Percentiles rank a stretch among this genome's conserved stretches.
Conservation (phyloP, 495 filamentous ascomycete species). For the Massariosphaeria phaeospora region DNA sequence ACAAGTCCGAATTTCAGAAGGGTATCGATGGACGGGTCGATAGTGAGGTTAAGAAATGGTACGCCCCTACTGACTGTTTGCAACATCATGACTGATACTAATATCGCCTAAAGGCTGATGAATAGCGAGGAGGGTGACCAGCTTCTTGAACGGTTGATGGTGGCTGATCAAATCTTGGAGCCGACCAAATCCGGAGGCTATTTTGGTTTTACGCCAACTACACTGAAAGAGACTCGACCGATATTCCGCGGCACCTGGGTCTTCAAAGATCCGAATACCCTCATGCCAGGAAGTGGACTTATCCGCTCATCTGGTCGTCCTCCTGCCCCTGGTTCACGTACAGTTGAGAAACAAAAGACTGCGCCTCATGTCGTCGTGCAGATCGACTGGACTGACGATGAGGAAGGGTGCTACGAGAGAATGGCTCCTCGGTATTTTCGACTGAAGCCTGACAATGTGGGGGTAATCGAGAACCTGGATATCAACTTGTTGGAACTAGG, state of each 20-base stretch:
- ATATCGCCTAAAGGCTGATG: neutral
- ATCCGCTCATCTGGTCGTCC: neutral
- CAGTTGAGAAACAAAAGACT: neutral
- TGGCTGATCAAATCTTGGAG: slow-evolving; percentile 11
- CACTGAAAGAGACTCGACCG: slow-evolving; percentile 11
- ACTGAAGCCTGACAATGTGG: slow-evolving; percentile 1
- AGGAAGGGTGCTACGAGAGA: slow-evolving; percentile 20
- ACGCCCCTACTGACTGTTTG: neutral
- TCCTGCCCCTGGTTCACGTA: too few species aligned
- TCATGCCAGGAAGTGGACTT: neutral
- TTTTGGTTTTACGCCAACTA: slow-evolving; percentile 1
- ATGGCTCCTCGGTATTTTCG: slow-evolving; percentile 9
- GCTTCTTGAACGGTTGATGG: slow-evolving; percentile 5
- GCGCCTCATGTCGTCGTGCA: slow-evolving; percentile 15
- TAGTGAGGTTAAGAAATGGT: slow-evolving; percentile 11
- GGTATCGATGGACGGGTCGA: neutral
- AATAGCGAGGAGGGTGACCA: neutral
- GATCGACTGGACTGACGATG: slow-evolving; percentile 20
- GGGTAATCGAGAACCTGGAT: slow-evolving; percentile 9
- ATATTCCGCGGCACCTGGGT: slow-evolving; percentile 17
- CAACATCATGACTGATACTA: neutral
- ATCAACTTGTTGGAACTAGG: slow-evolving; percentile 22
- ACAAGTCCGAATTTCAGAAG: neutral
- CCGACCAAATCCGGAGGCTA: neutral
- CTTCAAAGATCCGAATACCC: slow-evolving; percentile 6